Conservation (phyloP, 495 filamentous ascomycete genomes). For the Podospora australis region DNA sequence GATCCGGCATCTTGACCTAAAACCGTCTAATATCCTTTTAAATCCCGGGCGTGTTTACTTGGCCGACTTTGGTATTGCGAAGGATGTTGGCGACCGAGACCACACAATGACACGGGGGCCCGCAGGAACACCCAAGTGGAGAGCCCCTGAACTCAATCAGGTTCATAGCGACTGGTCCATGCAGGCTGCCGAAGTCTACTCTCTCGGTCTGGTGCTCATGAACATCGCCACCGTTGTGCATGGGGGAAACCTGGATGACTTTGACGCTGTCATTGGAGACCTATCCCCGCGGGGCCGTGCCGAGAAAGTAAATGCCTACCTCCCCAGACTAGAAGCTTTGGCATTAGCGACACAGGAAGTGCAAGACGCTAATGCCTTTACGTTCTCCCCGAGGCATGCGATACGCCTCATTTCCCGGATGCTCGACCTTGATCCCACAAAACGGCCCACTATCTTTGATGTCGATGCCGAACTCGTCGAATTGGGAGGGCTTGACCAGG, state of each 20-base stretch:
- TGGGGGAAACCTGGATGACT: slow-evolving; percentile 25
- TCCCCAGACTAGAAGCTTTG: slow-evolving; percentile 17
- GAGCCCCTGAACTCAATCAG: slow-evolving; percentile 30
- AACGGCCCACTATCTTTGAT: slow-evolving; percentile 24
- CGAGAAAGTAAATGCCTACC: slow-evolving; percentile 23
- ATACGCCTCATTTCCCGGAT: slow-evolving; percentile 28
- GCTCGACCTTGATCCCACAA: slow-evolving; percentile 20
- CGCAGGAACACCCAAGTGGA: slow-evolving; percentile 31
- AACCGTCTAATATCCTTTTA: slow-evolving; percentile 38
- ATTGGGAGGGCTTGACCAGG: slow-evolving; percentile 36
- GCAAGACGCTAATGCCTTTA: slow-evolving; percentile 24
- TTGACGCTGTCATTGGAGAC: slow-evolving; percentile 28
- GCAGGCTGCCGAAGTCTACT: slow-evolving; percentile 34
- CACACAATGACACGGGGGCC: slow-evolving; percentile 29
- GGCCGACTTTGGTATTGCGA: slow-evolving; percentile 39
- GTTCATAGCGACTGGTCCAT: slow-evolving; percentile 28
- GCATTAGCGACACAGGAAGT: slow-evolving; percentile 27
- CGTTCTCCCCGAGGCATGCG: slow-evolving; percentile 30
- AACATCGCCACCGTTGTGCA: slow-evolving; percentile 31
- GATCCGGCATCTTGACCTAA: slow-evolving; percentile 38
- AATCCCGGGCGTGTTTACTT: slow-evolving; percentile 32
- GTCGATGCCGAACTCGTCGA: slow-evolving; percentile 29
- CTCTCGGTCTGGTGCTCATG: slow-evolving; percentile 28
- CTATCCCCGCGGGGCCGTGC: slow-evolving; percentile 14
- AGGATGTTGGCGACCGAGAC: slow-evolving; percentile 28